Conservation (phyloP, 768 basidiomycete genomes). For the Coprinellus aureogranulatus region DNA sequence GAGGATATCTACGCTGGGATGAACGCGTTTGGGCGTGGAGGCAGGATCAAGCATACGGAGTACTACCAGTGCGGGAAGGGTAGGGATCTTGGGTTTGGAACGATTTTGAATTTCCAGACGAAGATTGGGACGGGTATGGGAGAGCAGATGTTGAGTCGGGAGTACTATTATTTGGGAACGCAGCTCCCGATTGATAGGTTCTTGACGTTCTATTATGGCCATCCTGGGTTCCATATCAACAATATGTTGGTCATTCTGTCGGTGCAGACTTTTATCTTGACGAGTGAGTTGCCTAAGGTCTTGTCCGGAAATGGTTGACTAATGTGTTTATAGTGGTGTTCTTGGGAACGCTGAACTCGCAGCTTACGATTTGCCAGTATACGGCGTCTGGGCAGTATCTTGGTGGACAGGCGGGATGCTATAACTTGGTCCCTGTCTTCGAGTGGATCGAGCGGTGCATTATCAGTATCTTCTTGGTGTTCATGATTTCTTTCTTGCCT, state of each 20-base stretch:
- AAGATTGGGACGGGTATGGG: conserved; percentile 99
- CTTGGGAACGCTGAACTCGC: conserved; percentile 86
- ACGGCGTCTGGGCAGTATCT: conserved; percentile 67
- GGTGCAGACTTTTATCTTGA: conserved; percentile 91
- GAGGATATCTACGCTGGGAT: conserved; percentile 99
- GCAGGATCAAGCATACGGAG: conserved; percentile 97
- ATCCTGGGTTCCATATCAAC: conserved; percentile 99
- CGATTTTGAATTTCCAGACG: conserved; percentile 98
- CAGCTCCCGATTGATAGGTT: conserved; percentile 98
- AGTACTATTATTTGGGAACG: conserved; percentile 98
- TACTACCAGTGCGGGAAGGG: conserved; percentile 99
- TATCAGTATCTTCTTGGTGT: conserved; percentile 97
- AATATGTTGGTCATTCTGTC: conserved; percentile 98
- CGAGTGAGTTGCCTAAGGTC: conserved; percentile 51
- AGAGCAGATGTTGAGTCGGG: conserved; percentile 97
- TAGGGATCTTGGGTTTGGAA: conserved; percentile 97
- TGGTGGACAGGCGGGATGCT: conserved; percentile 82
- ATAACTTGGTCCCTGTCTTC: conserved; percentile 91
- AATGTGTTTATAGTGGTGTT: conserved; percentile 71
- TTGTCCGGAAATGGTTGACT: background rate
- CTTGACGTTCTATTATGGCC: conserved; percentile 99
- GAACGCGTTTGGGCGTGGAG: conserved; percentile 96
- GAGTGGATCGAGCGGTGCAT: conserved; percentile 95
- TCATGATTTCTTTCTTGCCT: conserved; percentile 94
- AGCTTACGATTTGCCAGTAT: conserved; percentile 79